These are phyloP conservation scores for Colletotrichum sp. DNA, from an alignment of 2,329 filamentous ascomycete genomes.

Conservation along the genomic window DNA sequence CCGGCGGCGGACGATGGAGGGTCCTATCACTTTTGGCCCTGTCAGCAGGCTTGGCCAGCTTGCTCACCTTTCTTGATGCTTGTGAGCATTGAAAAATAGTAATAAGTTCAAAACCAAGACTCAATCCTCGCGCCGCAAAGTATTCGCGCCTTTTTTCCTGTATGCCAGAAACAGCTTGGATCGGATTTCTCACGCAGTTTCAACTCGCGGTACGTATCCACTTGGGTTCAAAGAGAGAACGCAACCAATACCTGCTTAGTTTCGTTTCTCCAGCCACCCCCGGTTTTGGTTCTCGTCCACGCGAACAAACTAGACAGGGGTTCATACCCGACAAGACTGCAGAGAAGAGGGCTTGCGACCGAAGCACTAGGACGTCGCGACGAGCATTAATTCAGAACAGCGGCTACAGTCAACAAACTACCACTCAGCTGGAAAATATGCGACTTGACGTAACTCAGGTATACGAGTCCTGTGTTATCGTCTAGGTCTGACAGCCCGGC, in stretches of 20 bases:
- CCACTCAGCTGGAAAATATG: not conserved
- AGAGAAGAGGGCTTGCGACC: not conserved
- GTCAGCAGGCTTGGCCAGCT: not conserved
- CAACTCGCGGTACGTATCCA: not conserved
- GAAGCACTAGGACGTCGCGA: not conserved
- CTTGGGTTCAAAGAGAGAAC: not conserved
- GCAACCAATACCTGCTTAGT: not conserved
- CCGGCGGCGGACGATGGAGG: not conserved
- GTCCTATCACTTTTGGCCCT: not conserved
- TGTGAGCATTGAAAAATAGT: not conserved
- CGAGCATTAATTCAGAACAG: not conserved
- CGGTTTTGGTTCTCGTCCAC: not conserved
- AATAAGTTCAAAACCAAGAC: not conserved
- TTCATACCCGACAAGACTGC: not conserved
- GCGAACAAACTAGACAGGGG: not conserved
- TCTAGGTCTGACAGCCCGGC: not conserved
- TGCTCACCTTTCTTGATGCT: not conserved
- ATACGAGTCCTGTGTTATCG: not conserved
- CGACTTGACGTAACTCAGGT: not conserved
- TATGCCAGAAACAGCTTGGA: not conserved
- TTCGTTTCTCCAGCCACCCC: slow-evolving; percentile 3
- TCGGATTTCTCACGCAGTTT: not conserved
- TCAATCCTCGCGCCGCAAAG: not conserved
- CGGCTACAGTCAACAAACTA: not conserved
- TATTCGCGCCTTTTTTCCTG: not conserved